These are phyloP conservation scores for Yamadazyma diddensiae DNA, from an alignment of 1,139 yeast species.

Conservation along the genomic window DNA sequence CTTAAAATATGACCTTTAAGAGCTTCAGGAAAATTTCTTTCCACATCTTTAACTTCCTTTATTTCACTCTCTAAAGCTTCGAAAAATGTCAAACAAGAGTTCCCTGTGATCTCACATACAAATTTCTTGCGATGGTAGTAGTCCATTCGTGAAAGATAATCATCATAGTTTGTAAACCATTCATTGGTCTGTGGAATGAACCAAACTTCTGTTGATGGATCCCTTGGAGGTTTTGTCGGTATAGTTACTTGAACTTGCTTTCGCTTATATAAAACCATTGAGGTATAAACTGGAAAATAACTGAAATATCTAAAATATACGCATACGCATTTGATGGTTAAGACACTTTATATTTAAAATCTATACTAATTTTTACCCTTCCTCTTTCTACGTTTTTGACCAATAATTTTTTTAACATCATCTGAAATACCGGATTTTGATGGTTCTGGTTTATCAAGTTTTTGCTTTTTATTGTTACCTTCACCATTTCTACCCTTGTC, in stretches of 20 bases:
- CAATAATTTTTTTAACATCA: constrained; percentile 60
- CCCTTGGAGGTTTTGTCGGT: constrained; percentile 55
- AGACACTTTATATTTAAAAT: not conserved
- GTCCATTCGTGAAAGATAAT: constrained; percentile 66
- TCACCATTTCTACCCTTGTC: constrained; percentile 1
- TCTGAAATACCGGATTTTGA: constrained; percentile 46
- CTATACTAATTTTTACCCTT: constrained; percentile 13
- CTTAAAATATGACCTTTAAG: constrained; percentile 87
- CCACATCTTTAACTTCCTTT: constrained; percentile 68
- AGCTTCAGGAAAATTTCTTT: constrained; percentile 83
- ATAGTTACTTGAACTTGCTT: constrained; percentile 61
- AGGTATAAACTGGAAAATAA: not conserved
- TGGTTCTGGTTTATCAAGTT: constrained; percentile 12
- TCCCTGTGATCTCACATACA: constrained; percentile 95
- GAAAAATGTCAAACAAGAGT: constrained; percentile 84
- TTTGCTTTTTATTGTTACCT: constrained; percentile 3
- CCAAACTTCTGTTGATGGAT: constrained; percentile 62
- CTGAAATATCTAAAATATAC: not conserved
- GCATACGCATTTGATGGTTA: not conserved
- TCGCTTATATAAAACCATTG: constrained; percentile 68
- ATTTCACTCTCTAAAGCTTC: constrained; percentile 80
- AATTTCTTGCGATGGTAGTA: constrained; percentile 74
- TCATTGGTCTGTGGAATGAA: constrained; percentile 80
- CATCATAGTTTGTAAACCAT: constrained; percentile 78
- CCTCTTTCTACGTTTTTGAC: constrained; percentile 68